Evolutionary conservation across 2,329 filamentous ascomycete species (phyloP).

Genomic region (Sporothrix brasiliensis): DNA sequence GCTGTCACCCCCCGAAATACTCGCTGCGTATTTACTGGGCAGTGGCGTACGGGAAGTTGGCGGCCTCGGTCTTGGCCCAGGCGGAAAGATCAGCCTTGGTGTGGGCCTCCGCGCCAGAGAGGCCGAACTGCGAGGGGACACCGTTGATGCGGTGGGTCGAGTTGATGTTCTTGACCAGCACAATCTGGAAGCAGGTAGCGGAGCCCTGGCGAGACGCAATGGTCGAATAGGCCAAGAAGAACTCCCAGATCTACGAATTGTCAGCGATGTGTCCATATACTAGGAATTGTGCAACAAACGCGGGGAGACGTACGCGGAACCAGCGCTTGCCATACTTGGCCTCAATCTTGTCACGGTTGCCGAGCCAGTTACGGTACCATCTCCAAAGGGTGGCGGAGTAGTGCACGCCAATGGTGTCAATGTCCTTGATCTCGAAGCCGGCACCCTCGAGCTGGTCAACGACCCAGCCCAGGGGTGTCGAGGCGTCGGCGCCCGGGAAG

Average conservation of each 20-base stretch:
- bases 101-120: constrained; percentile 61
- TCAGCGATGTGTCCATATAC: background rate
- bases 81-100: constrained; percentile 43
- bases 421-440: constrained; percentile 85
- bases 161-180: constrained; percentile 88
- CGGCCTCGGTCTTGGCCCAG: constrained; percentile 43
- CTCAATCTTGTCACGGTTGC: constrained; percentile 86
- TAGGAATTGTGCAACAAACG: background rate
- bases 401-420: constrained; percentile 95
- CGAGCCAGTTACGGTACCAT: constrained; percentile 99
- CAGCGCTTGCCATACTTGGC: constrained; percentile 94
- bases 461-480: constrained; percentile 86
- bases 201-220: constrained; percentile 82
- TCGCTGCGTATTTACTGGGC: constrained; percentile 36
- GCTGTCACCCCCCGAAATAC: background rate
- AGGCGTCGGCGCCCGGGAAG: constrained; percentile 95
- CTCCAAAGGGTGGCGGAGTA: constrained; percentile 96
- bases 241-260: constrained; percentile 75
- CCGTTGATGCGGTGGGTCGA: constrained; percentile 80
- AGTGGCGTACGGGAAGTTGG: constrained; percentile 41
- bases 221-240: constrained; percentile 82
- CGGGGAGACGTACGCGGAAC: constrained; percentile 74
- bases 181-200: constrained; percentile 86
- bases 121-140: constrained; percentile 67
- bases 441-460: constrained; percentile 81